phyloP scores from a whole-genome alignment of 805 yeast species.

The Myxozyma geophila region DNA sequence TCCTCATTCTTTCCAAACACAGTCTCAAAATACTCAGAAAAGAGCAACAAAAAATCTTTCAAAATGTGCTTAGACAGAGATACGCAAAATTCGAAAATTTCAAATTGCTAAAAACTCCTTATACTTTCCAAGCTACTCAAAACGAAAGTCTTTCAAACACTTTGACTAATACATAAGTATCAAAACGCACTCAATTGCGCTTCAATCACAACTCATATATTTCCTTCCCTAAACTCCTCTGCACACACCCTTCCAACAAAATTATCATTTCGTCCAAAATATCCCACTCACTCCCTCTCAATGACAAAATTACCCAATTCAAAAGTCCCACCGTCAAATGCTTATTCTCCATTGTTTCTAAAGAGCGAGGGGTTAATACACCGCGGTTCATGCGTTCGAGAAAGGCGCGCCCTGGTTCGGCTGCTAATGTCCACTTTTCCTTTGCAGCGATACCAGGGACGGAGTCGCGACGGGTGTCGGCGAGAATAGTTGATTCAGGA shows the following conservation, averaged over 20 bases:
- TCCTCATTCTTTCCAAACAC: no score
- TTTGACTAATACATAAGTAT: no score
- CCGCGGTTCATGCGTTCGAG: constrained; percentile 53
- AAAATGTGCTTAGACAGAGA: no score
- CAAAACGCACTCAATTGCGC: neutral
- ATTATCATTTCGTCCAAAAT: constrained; percentile 35
- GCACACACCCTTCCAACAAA: constrained; percentile 33
- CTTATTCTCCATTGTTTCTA: constrained; percentile 47
- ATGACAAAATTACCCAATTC: constrained; percentile 40
- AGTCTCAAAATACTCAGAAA: no score
- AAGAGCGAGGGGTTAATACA: constrained; percentile 41
- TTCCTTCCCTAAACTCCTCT: constrained; percentile 32
- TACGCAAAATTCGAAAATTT: no score
- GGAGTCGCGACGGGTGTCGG: neutral
- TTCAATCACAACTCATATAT: neutral
- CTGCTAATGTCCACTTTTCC: constrained; percentile 34
- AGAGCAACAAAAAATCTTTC: no score
- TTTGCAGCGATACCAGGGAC: neutral
- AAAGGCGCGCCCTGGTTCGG: constrained; percentile 45
- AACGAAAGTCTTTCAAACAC: no score
- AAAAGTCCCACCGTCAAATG: constrained; percentile 63
- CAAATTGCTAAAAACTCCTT: no score
- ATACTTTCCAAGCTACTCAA: no score
- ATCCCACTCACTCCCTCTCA: constrained; percentile 42
- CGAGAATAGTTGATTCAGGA: constrained; percentile 41